phyloP scores from a whole-genome alignment of 1,139 yeast species.

The Protomyces inouyei region DNA sequence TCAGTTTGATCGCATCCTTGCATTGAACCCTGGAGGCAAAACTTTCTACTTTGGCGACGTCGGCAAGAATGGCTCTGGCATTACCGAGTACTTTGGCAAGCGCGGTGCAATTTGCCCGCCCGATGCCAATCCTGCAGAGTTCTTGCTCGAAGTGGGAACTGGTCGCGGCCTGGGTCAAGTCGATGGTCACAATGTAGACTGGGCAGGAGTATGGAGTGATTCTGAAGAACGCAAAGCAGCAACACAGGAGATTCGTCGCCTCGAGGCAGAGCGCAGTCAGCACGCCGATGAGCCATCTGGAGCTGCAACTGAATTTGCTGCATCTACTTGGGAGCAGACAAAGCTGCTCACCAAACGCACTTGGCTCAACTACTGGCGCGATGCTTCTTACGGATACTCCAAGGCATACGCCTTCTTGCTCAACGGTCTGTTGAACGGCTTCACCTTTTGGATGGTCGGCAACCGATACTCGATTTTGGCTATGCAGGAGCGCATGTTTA shows the following conservation, averaged over 20 bases:
- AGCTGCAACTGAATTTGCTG: slow-evolving; percentile 38
- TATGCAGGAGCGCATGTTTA: slow-evolving; percentile 51
- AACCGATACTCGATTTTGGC: slow-evolving; percentile 44
- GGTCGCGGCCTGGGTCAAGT: slow-evolving; percentile 76
- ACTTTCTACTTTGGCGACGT: slow-evolving; percentile 79
- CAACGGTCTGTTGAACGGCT: slow-evolving; percentile 53
- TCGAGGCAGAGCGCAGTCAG: slow-evolving; percentile 30
- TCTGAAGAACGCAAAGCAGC: slow-evolving; percentile 51
- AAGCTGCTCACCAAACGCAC: slow-evolving; percentile 50
- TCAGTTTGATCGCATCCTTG: slow-evolving; percentile 69
- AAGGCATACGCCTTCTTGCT: slow-evolving; percentile 51
- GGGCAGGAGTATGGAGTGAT: slow-evolving; percentile 59
- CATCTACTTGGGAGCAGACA: slow-evolving; percentile 50
- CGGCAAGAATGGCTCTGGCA: slow-evolving; percentile 56
- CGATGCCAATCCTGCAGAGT: slow-evolving; percentile 72
- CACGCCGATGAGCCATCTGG: slow-evolving; percentile 11
- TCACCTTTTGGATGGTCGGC: slow-evolving; percentile 51
- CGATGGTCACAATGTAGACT: slow-evolving; percentile 54
- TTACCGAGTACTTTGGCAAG: slow-evolving; percentile 63
- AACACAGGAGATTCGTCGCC: slow-evolving; percentile 37
- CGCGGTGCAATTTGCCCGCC: slow-evolving; percentile 65
- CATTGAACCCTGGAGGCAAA: slow-evolving; percentile 67
- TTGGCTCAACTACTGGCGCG: slow-evolving; percentile 65
- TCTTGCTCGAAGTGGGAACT: slow-evolving; percentile 67
- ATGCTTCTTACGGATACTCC: slow-evolving; percentile 65